Conservation (phyloP, 768 basidiomycete species). For the Tulasnella sp. region DNA sequence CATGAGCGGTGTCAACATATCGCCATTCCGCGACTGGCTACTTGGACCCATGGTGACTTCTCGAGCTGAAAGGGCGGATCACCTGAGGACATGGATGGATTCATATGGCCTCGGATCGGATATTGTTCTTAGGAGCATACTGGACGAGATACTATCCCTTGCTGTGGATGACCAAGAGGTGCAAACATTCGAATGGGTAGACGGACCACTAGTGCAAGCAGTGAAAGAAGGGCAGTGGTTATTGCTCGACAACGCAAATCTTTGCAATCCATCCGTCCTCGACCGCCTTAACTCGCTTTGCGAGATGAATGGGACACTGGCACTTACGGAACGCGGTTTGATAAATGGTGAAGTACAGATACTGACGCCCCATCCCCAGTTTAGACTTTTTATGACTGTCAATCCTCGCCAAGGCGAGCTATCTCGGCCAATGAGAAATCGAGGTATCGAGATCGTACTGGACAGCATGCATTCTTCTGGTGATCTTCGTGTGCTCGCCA, state of each 20-base stretch:
- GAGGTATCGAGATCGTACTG: conserved; percentile 78
- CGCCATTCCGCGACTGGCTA: no score
- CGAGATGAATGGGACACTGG: conserved; percentile 67
- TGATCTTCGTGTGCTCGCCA: no score
- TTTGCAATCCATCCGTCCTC: conserved; percentile 89
- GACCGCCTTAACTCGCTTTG: conserved; percentile 95
- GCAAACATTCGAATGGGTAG: conserved; percentile 94
- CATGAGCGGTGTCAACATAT: no score
- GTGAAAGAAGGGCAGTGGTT: conserved; percentile 84
- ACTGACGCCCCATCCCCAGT: conserved; percentile 71
- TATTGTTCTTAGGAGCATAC: no score
- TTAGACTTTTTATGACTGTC: conserved; percentile 87
- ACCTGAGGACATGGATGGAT: no score
- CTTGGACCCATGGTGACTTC: no score
- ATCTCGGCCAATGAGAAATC: conserved; percentile 96
- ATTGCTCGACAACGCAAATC: conserved; percentile 81
- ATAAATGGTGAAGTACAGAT: conserved; percentile 62
- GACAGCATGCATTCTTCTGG: no score
- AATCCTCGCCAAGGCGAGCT: conserved; percentile 87
- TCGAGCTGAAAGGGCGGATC: no score
- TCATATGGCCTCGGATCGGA: no score
- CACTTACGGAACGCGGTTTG: conserved; percentile 81
- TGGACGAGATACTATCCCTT: no score
- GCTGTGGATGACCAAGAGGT: no score
- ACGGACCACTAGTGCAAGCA: conserved; percentile 79